These are phyloP conservation scores for Microsporum ferrugineum DNA, from an alignment of 2,329 filamentous ascomycete species.

Conservation along the genomic window DNA sequence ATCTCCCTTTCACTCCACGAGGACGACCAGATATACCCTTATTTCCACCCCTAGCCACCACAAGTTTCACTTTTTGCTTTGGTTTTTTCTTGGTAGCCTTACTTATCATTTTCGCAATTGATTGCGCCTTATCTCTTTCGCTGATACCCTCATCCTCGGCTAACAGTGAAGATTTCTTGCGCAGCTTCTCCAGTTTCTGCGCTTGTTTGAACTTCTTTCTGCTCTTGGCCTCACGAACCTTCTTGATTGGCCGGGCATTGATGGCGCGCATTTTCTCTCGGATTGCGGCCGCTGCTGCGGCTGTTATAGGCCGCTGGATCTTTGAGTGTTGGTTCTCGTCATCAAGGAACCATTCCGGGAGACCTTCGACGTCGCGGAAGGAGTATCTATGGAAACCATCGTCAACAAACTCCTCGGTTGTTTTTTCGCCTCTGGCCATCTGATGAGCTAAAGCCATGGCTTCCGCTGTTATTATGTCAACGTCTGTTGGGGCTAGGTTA, in stretches of 20 bases:
- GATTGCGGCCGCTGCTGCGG: slow-evolving; percentile 80
- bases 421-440: slow-evolving; percentile 75
- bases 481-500: slow-evolving; percentile 45
- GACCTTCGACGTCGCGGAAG: slow-evolving; percentile 78
- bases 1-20: slow-evolving; percentile 84
- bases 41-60: slow-evolving; percentile 77
- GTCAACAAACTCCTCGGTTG: slow-evolving; percentile 67
- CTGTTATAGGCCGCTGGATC: slow-evolving; percentile 76
- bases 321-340: slow-evolving; percentile 79
- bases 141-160: slow-evolving; percentile 84
- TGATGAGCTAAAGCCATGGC: slow-evolving; percentile 95
- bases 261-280: slow-evolving; percentile 86
- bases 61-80: slow-evolving; percentile 68
- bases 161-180: slow-evolving; percentile 90
- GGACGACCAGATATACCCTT: slow-evolving; percentile 76
- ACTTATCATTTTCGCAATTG: slow-evolving; percentile 68
- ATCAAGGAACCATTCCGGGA: slow-evolving; percentile 96
- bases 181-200: slow-evolving; percentile 80
- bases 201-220: slow-evolving; percentile 95
- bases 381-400: slow-evolving; percentile 89
- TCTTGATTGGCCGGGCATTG: slow-evolving; percentile 96
- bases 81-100: slow-evolving; percentile 79
- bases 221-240: slow-evolving; percentile 91
- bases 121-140: slow-evolving; percentile 88
- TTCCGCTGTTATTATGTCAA: slow-evolving; percentile 98